Percentiles rank a stretch among this genome's conserved stretches.
These are phyloP conservation scores for Lathyrus sativus DNA, from an alignment of 306 rosid genomes.

Conservation along the genomic window DNA sequence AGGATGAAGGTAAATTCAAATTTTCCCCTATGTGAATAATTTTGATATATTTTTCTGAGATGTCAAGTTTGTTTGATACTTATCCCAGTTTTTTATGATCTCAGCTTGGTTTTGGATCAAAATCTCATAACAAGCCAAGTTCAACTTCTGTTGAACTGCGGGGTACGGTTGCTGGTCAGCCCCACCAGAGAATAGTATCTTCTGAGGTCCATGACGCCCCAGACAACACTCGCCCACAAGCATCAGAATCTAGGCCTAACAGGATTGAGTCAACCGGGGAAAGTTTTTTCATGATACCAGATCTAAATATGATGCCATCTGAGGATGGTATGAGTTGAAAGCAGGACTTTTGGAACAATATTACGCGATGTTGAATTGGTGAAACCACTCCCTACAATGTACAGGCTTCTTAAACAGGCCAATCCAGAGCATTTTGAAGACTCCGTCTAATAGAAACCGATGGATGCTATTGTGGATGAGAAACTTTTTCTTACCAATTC, in stretches of 20 bases:
- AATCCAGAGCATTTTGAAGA: constrained; percentile 27
- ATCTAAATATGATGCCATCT: constrained; percentile 70
- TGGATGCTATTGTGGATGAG: neutral
- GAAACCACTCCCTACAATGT: constrained; percentile 27
- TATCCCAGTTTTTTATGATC: neutral
- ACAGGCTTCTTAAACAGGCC: constrained; percentile 1
- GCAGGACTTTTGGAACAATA: constrained; percentile 8
- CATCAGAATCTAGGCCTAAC: constrained; percentile 45
- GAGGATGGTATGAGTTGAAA: constrained; percentile 56
- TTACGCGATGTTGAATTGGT: too few species aligned
- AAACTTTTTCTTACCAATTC: constrained; percentile 36
- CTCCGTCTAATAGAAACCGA: constrained; percentile 21
- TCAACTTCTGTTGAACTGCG: constrained; percentile 38
- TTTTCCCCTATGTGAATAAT: constrained; percentile 15
- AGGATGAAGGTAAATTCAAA: constrained; percentile 64
- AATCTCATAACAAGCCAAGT: constrained; percentile 43
- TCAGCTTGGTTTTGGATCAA: constrained; percentile 63
- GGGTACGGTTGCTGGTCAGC: constrained; percentile 42
- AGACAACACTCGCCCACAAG: constrained; percentile 32
- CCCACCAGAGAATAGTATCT: constrained; percentile 52
- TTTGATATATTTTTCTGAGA: neutral
- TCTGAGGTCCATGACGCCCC: constrained; percentile 29
- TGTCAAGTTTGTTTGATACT: constrained; percentile 3
- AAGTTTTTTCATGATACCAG: constrained; percentile 66
- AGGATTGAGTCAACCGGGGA: constrained; percentile 33